These are phyloP conservation scores for Fraxinus xanthoxyloides DNA, from an alignment of 305 asterid genomes.

Conservation along the genomic window DNA sequence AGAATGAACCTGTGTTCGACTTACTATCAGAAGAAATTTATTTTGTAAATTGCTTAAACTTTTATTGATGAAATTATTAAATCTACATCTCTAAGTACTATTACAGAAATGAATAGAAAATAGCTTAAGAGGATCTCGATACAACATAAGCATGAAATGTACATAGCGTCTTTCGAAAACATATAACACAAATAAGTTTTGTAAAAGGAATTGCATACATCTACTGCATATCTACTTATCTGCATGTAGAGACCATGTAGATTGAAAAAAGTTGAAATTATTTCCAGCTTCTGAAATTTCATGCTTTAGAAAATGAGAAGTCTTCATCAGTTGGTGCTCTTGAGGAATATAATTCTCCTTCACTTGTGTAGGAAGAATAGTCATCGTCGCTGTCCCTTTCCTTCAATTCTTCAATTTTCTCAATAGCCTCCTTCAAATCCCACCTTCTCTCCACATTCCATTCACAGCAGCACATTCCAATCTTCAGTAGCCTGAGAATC, in stretches of 20 bases:
- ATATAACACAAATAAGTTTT: conserved; percentile 10
- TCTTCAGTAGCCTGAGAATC: conserved; percentile 54
- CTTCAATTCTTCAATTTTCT: conserved; percentile 51
- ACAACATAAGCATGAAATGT: background rate
- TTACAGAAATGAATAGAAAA: background rate
- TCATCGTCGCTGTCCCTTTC: conserved; percentile 38
- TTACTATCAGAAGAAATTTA: background rate
- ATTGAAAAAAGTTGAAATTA: background rate
- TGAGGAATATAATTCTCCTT: conserved; percentile 41
- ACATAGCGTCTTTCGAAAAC: background rate
- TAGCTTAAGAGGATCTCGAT: background rate
- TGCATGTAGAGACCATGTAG: background rate
- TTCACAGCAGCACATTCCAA: conserved; percentile 66
- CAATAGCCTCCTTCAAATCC: conserved; percentile 50
- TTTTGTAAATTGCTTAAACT: background rate
- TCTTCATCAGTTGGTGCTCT: conserved; percentile 41
- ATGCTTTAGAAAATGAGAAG: conserved; percentile 32
- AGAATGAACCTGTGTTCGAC: background rate
- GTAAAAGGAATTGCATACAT: conserved; percentile 8
- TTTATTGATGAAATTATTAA: background rate
- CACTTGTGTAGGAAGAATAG: conserved; percentile 39
- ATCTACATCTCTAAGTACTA: background rate
- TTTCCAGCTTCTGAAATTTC: conserved; percentile 10
- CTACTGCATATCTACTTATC: conserved; percentile 12
- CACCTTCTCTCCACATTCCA: conserved; percentile 53